Evolutionary conservation across 352 stramenopile species (phyloP), one percentile per base, ranked within the genome.

Genomic region (Globisporangium nagaii): DNA sequence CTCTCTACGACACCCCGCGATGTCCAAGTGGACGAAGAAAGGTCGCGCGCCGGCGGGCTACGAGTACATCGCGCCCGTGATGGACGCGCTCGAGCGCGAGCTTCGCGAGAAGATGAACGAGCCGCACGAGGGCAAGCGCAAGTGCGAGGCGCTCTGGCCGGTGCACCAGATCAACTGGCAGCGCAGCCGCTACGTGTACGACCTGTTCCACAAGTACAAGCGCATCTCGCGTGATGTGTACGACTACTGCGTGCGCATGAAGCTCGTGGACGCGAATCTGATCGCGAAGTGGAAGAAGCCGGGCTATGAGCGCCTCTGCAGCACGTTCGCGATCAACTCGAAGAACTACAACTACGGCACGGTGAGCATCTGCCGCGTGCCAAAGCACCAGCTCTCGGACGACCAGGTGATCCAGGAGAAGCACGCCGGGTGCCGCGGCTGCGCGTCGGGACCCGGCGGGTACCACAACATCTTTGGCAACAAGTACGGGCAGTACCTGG

Each of bases 91-190:
- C 36, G 96, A 99, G 68, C 86, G 95, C 49, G 97, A 99, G 76
- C 75, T 99, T 37, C 84, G 96, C 43, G 96, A 99, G 76, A 96
- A 95, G 59, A 98, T 99, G 65, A 98, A 98, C 71, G 95, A 99
- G 69, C 90, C 91, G 39, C 97, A 99, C 65, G 94, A 97, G 60
- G 92, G 95, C 24, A 97, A 98, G 68, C 92, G 96, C 40, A 98
- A 98, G 70, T 98, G 90, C 51, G 97, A 99, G 85, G 80, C 83
- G 54, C 84, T 99, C 68, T 99, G 97, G 97, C 96, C 97, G 11
- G 93, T 99, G 58, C 96, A 99, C 70, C 97, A 99, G 82, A 98
- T 99, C 70, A 99, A 98, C 67, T 99, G 96, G 94, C 97, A 99
- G 75, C 86, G 93, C 59, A 98, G 86, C 28, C 86, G 97, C 20